Percentiles rank a stretch among this genome's conserved stretches.
Conservation (phyloP, 371 early-diverging fungal species). For the Mortierella sp. region DNA sequence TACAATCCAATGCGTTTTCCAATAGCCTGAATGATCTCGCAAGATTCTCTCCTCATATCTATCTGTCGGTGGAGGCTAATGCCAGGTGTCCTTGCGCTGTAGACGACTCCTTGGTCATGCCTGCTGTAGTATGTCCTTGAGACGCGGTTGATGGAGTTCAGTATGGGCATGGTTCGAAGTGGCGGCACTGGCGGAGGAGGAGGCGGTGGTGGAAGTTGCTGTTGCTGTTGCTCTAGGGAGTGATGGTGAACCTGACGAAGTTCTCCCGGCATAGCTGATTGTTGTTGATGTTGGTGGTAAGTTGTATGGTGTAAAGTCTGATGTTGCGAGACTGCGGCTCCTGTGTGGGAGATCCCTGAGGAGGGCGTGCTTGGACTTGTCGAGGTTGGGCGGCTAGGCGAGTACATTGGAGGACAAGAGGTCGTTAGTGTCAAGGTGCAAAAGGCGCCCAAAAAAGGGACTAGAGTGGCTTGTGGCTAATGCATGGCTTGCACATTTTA, state of each 20-base stretch:
- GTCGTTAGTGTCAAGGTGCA: background rate
- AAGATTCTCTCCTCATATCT: constrained; percentile 45
- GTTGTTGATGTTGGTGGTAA: background rate
- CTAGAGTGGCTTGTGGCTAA: constrained; percentile 3
- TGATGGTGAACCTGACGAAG: constrained; percentile 7
- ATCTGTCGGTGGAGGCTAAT: constrained; percentile 39
- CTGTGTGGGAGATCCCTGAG: constrained; percentile 28
- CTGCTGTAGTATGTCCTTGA: constrained; percentile 56
- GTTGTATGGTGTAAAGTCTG: background rate
- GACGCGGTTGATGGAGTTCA: constrained; percentile 52
- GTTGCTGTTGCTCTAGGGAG: background rate
- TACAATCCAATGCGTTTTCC: constrained; percentile 57
- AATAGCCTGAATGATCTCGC: constrained; percentile 46
- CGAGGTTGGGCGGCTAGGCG: constrained; percentile 55
- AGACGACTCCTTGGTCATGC: constrained; percentile 41
- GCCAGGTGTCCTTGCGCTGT: constrained; percentile 36
- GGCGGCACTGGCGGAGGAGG: constrained; percentile 17
- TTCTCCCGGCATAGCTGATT: constrained; percentile 11
- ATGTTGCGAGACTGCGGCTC: constrained; percentile 16
- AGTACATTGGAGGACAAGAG: constrained; percentile 38
- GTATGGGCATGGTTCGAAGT: background rate
- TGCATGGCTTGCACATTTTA: background rate
- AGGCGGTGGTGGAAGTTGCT: constrained; percentile 13
- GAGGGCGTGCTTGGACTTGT: constrained; percentile 50
- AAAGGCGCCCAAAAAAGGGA: background rate